Evolutionary conservation across 805 yeast genomes (phyloP).

Genomic region (Saccharomycopsis capsularis): DNA sequence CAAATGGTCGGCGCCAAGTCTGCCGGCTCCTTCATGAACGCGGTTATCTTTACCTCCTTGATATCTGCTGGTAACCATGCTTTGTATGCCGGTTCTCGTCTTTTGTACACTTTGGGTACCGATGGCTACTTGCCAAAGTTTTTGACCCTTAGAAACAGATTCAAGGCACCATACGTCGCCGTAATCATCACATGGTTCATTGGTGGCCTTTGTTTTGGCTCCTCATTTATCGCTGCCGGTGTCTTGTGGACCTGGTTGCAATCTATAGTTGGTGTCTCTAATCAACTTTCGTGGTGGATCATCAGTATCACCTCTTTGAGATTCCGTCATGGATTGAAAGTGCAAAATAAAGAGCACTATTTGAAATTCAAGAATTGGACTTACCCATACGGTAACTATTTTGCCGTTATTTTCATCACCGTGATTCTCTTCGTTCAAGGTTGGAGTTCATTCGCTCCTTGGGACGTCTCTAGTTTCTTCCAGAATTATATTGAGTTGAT

Average conservation of each 20-base stretch:
- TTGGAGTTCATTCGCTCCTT: conserved; percentile 44
- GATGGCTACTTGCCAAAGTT: conserved; percentile 42
- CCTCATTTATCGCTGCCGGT: conserved; percentile 49
- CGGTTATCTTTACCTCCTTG: conserved; percentile 48
- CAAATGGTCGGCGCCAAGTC: conserved; percentile 46
- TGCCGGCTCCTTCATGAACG: conserved; percentile 46
- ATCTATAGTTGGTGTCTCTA: conserved; percentile 46
- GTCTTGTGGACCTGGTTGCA: conserved; percentile 49
- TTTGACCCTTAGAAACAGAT: conserved; percentile 37
- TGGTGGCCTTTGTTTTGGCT: conserved; percentile 55
- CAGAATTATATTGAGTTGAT: conserved; percentile 40
- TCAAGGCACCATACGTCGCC: conserved; percentile 43
- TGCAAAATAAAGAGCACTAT: conserved; percentile 35
- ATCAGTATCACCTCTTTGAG: conserved; percentile 44
- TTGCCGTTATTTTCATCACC: conserved; percentile 36
- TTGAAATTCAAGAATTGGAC: conserved; percentile 42
- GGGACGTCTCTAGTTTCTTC: conserved; percentile 37
- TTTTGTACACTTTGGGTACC: conserved; percentile 42
- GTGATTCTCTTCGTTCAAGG: conserved; percentile 48
- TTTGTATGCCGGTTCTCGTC: conserved; percentile 43
- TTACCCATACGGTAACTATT: conserved; percentile 45
- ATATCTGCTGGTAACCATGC: conserved; percentile 52
- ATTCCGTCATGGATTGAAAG: conserved; percentile 39
- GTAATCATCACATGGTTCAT: conserved; percentile 44
- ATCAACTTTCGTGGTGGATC: conserved; percentile 44